These are phyloP conservation scores for Plectranthus barbatus DNA, from an alignment of 257 asterid species.

Conservation along the genomic window DNA sequence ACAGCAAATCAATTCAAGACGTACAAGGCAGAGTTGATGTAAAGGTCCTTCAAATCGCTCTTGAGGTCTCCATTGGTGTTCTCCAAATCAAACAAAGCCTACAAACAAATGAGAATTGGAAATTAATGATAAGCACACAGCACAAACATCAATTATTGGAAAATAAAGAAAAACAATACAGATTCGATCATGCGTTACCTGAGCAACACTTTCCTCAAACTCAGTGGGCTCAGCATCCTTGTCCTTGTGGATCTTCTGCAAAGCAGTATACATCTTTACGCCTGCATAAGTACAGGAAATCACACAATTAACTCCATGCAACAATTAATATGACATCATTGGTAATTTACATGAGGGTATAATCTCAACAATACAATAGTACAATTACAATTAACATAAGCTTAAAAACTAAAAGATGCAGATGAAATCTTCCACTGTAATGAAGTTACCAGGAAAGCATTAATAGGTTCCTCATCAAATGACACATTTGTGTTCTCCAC, in stretches of 20 bases:
- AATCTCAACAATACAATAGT: too few species aligned
- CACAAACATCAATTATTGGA: neutral
- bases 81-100: slow-evolving; percentile 55
- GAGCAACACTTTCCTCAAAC: slow-evolving; percentile 54
- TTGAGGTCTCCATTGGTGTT: slow-evolving; percentile 45
- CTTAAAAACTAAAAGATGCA: too few species aligned
- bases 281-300: neutral
- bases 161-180: neutral
- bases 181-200: slow-evolving; percentile 17
- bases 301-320: neutral
- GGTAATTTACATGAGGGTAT: too few species aligned
- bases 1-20: slow-evolving; percentile 9
- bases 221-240: slow-evolving; percentile 54
- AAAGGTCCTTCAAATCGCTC: slow-evolving; percentile 52
- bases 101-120: neutral
- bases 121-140: neutral
- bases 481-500: too few species aligned
- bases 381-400: too few species aligned
- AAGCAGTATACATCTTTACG: slow-evolving; percentile 44
- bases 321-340: too few species aligned
- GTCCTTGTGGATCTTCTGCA: slow-evolving; percentile 54
- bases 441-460: too few species aligned
- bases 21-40: slow-evolving; percentile 51
- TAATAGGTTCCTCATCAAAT: too few species aligned
- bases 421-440: too few species aligned